These are phyloP conservation scores for Hippophae gyantsensis DNA, from an alignment of 306 rosid genomes.

Conservation along the genomic window DNA sequence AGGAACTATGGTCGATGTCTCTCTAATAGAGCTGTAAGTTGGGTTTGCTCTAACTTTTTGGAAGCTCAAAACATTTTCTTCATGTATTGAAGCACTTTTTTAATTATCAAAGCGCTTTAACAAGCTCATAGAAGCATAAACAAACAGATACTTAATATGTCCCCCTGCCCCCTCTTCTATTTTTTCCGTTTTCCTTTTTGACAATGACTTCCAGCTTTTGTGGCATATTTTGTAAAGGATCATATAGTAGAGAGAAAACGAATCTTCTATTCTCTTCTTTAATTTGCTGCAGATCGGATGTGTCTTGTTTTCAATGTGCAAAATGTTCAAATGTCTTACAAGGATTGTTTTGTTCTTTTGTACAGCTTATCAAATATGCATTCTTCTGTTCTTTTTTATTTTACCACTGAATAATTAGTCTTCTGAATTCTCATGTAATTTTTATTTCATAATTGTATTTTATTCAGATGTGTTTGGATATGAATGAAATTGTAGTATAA, in stretches of 20 bases:
- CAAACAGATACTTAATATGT: background rate
- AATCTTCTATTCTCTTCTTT: background rate
- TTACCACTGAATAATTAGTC: background rate
- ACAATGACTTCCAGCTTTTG: too few species aligned
- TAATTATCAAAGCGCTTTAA: too few species aligned
- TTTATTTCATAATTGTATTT: background rate
- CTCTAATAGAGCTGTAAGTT: constrained; percentile 74
- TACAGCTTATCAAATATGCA: background rate
- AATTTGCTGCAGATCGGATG: constrained; percentile 53
- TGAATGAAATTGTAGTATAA: too few species aligned
- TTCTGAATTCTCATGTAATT: background rate
- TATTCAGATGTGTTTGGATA: too few species aligned
- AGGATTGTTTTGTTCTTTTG: background rate
- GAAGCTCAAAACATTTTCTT: background rate
- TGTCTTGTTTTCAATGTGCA: constrained; percentile 63
- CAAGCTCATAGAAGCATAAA: too few species aligned
- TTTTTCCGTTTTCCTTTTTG: too few species aligned
- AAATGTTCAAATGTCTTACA: constrained; percentile 76
- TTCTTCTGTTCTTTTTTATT: background rate
- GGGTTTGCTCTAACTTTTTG: background rate
- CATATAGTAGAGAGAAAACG: background rate
- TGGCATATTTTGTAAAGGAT: background rate
- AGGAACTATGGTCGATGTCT: constrained; percentile 80
- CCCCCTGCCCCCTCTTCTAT: too few species aligned
- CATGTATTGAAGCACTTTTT: too few species aligned